Conservation (phyloP, 257 asterid species). For the Lithospermum erythrorhizon region DNA sequence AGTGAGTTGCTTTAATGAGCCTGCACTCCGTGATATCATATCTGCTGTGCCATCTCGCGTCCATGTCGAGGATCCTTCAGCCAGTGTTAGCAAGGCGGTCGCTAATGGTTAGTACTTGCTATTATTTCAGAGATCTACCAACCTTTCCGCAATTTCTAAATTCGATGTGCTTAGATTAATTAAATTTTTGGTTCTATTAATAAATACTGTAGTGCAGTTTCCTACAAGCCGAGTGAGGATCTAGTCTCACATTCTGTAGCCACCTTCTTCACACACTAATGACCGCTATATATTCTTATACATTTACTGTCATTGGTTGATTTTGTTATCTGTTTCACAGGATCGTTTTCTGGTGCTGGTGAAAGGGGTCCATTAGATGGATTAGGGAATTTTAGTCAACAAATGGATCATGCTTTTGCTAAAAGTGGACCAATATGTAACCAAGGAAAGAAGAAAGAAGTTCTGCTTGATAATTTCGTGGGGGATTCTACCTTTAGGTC, state of each 20-base stretch:
- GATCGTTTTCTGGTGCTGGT: slow-evolving; percentile 19
- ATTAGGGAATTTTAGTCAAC: slow-evolving; percentile 29
- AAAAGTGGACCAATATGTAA: slow-evolving; percentile 53
- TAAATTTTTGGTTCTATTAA: too few relatives aligned
- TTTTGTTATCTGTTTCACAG: slow-evolving; percentile 11
- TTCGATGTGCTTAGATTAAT: too few relatives aligned
- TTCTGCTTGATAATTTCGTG: slow-evolving; percentile 65
- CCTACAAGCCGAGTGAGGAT: too few relatives aligned
- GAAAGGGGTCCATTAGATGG: slow-evolving; percentile 28
- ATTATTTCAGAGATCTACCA: background rate
- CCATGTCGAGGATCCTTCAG: slow-evolving; percentile 40
- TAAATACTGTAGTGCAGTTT: too few relatives aligned
- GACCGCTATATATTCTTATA: too few relatives aligned
- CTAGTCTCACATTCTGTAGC: background rate
- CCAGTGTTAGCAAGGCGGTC: slow-evolving; percentile 24
- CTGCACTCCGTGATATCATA: slow-evolving; percentile 55
- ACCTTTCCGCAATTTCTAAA: too few relatives aligned
- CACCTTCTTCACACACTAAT: too few relatives aligned
- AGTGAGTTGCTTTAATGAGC: slow-evolving; percentile 68
- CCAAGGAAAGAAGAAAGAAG: slow-evolving; percentile 81
- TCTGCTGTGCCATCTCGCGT: slow-evolving; percentile 68
- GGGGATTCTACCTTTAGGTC: slow-evolving; percentile 41
- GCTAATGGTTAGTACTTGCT: slow-evolving; percentile 25
- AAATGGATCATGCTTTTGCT: slow-evolving; percentile 34
- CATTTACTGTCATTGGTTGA: background rate